phyloP scores from a whole-genome alignment of 345 rosid species.

The Camelina hispida region DNA sequence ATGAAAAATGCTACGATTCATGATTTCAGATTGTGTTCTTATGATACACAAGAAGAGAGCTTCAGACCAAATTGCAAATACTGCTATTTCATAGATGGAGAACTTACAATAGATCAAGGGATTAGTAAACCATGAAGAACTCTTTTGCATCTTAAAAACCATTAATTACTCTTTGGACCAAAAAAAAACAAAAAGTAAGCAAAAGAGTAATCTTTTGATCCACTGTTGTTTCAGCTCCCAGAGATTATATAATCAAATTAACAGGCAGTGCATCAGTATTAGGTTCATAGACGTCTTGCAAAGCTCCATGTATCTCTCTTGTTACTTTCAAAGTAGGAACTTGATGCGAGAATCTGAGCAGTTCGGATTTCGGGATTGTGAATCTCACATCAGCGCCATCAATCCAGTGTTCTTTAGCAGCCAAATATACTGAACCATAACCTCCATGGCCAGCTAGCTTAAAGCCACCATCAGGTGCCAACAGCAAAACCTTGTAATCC shows the following conservation, averaged over 20 bases:
- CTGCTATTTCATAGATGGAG: background rate
- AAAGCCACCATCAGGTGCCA: conserved; percentile 57
- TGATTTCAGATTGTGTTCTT: background rate
- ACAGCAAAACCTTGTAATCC: conserved; percentile 41
- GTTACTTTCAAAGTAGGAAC: conserved; percentile 62
- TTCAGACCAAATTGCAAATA: background rate
- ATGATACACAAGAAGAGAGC: background rate
- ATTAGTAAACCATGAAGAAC: background rate
- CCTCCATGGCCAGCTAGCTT: background rate
- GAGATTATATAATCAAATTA: background rate
- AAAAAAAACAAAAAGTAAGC: background rate
- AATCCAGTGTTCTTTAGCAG: conserved; percentile 54
- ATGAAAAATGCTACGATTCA: background rate
- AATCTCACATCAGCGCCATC: conserved; percentile 31
- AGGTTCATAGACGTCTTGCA: conserved; percentile 59
- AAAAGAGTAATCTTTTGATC: background rate
- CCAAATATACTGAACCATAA: conserved; percentile 1
- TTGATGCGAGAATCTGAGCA: conserved; percentile 72
- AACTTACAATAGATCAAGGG: background rate
- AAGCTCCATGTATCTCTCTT: conserved; percentile 56
- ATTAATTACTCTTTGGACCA: no score
- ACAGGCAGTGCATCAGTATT: conserved; percentile 47
- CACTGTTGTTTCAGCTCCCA: conserved; percentile 19
- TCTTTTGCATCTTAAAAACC: no score
- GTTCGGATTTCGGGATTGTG: conserved; percentile 53